These are phyloP conservation scores for Pontederia paniculata DNA, from an alignment of 176 grass and related monocot species.

Conservation along the genomic window DNA sequence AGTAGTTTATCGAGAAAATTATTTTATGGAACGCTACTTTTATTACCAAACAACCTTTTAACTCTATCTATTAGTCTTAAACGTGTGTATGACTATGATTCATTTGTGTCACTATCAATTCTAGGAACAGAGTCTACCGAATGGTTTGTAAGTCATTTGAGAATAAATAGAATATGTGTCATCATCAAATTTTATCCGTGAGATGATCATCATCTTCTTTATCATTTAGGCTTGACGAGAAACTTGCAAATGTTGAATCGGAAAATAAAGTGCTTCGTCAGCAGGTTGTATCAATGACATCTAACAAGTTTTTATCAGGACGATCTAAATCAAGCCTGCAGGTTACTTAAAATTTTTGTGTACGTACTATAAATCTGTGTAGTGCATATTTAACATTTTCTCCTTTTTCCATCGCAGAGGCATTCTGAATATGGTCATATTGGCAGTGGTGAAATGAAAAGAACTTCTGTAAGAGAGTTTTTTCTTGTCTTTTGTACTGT, in stretches of 20 bases:
- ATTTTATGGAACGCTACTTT: too few species aligned
- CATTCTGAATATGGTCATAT: conserved; percentile 50
- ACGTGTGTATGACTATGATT: too few species aligned
- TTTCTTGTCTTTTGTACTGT: not conserved
- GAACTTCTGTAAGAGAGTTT: conserved; percentile 41
- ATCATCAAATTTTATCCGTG: too few species aligned
- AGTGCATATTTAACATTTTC: conserved; percentile 6
- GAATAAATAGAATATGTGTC: too few species aligned
- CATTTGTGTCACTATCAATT: too few species aligned
- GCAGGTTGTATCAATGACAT: conserved; percentile 90
- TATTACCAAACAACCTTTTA: too few species aligned
- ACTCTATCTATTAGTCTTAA: too few species aligned
- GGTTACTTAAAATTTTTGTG: conserved; percentile 28
- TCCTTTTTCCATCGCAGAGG: conserved; percentile 47
- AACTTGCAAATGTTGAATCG: conserved; percentile 88
- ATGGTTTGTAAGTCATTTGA: too few species aligned
- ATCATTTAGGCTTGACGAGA: conserved; percentile 84
- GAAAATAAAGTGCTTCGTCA: conserved; percentile 99
- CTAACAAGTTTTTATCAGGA: conserved; percentile 77
- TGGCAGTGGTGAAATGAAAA: conserved; percentile 41
- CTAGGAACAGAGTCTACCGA: too few species aligned
- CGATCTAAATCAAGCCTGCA: conserved; percentile 91
- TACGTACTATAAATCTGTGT: not conserved
- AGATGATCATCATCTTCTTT: conserved; percentile 19
- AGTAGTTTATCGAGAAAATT: too few species aligned